A percentile compares a stretch with the other conserved stretches of the same genome.
Conservation (phyloP, 192 early-diverging fungal species). For the Chytriomyces confervae region DNA sequence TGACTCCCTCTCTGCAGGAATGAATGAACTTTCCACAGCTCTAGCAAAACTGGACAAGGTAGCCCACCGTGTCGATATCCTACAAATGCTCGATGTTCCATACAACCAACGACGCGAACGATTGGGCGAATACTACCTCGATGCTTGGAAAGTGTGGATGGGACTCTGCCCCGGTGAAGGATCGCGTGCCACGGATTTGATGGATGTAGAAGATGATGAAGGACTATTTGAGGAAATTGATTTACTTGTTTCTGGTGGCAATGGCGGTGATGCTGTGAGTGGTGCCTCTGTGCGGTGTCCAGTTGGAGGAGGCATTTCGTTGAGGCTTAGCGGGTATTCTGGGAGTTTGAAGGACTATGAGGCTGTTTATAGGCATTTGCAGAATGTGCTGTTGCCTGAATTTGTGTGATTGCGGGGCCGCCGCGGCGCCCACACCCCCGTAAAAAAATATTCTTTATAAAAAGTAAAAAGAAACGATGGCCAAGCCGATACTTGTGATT, state of each 20-base stretch:
- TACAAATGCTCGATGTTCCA: conserved; percentile 25
- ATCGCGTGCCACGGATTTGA: not conserved
- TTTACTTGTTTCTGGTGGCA: not conserved
- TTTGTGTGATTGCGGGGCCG: too few relatives aligned
- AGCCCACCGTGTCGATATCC: conserved; percentile 31
- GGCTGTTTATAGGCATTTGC: conserved; percentile 20
- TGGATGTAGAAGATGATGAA: not conserved
- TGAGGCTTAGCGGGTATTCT: conserved; percentile 32
- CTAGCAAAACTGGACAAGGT: conserved; percentile 24
- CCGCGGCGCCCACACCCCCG: too few relatives aligned
- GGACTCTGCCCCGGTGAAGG: not conserved
- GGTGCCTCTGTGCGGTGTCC: not conserved
- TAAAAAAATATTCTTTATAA: too few relatives aligned
- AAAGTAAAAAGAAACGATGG: not conserved
- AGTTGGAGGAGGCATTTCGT: conserved; percentile 29
- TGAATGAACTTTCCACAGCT: not conserved
- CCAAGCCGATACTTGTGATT: conserved; percentile 21
- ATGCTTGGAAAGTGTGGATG: conserved; percentile 29
- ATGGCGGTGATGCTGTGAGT: too few relatives aligned
- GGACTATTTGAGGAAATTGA: conserved; percentile 25
- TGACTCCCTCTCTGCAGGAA: not conserved
- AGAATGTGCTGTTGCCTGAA: conserved; percentile 1
- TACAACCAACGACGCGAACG: conserved; percentile 21
- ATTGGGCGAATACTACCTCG: conserved; percentile 19
- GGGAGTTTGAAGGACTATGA: conserved; percentile 30